Conservation (phyloP, 2,329 filamentous ascomycete genomes). For the Gnomoniopsis sp. region DNA sequence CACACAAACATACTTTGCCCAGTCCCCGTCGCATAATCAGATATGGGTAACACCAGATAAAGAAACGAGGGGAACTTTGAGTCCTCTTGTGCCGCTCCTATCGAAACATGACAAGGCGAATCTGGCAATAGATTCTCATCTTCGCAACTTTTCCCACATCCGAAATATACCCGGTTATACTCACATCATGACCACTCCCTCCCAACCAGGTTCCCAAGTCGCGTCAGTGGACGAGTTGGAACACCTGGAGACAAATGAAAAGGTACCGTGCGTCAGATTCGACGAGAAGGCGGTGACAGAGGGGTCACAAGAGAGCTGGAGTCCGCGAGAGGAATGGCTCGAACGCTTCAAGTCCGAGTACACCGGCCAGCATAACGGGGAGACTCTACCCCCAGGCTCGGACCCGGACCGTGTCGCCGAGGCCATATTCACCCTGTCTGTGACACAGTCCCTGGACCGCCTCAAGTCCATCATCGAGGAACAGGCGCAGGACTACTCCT, state of each 20-base stretch:
- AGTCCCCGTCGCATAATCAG: too few relatives aligned
- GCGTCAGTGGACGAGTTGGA: neutral
- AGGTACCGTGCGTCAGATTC: neutral
- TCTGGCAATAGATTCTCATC: neutral
- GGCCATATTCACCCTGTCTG: conserved; percentile 14
- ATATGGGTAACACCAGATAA: too few relatives aligned
- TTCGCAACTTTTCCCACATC: neutral
- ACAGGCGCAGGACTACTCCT: conserved; percentile 27
- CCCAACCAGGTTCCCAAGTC: neutral
- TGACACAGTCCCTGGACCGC: neutral
- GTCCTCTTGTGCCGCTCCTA: neutral
- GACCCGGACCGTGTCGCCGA: conserved; percentile 13
- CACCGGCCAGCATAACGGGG: conserved; percentile 8
- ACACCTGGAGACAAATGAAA: neutral
- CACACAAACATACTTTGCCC: too few relatives aligned
- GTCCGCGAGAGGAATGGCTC: conserved; percentile 8
- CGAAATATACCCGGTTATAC: neutral
- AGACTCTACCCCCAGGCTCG: conserved; percentile 13
- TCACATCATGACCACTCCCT: neutral
- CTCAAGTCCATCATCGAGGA: conserved; percentile 19
- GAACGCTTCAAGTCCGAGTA: conserved; percentile 9
- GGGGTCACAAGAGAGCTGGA: conserved; percentile 1
- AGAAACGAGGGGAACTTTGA: neutral
- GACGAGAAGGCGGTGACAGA: conserved; percentile 8
- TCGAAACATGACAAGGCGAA: neutral